Evolutionary conservation across 805 yeast species (phyloP).

Genomic region (Kregervanrija fluxuum): DNA sequence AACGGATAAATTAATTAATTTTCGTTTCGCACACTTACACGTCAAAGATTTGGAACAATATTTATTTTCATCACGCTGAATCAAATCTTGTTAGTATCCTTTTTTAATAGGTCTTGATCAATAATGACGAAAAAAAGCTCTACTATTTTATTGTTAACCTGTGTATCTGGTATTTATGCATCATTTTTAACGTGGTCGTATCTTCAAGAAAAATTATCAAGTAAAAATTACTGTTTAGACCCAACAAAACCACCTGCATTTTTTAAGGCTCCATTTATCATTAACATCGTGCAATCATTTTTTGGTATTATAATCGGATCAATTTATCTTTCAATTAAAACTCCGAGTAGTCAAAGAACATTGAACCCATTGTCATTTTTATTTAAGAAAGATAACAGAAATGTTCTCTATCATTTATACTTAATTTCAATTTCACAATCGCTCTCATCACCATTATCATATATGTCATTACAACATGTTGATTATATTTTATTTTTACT

Average conservation of each 20-base stretch:
- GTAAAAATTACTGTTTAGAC: conserved; percentile 57
- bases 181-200: conserved; percentile 90
- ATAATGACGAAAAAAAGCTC: background rate
- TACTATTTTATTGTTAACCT: conserved; percentile 18
- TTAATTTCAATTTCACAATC: conserved; percentile 69
- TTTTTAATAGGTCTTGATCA: no score
- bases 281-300: conserved; percentile 66
- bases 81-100: no score
- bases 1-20: no score
- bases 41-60: no score
- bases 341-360: conserved; percentile 7
- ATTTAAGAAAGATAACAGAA: conserved; percentile 22
- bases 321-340: conserved; percentile 40
- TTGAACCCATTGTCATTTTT: conserved; percentile 30
- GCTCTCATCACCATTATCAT: conserved; percentile 76
- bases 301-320: conserved; percentile 68
- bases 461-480: conserved; percentile 70
- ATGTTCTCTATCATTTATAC: conserved; percentile 31
- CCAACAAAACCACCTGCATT: conserved; percentile 7
- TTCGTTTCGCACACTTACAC: no score
- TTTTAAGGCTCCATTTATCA: conserved; percentile 73
- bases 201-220: conserved; percentile 80
- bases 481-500: conserved; percentile 79
- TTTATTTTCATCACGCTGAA: no score
- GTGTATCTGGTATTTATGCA: conserved; percentile 64